Evolutionary conservation across 2,329 filamentous ascomycete species (phyloP), one percentile per base, ranked within the genome.

Genomic region (Microdochium nivale): DNA sequence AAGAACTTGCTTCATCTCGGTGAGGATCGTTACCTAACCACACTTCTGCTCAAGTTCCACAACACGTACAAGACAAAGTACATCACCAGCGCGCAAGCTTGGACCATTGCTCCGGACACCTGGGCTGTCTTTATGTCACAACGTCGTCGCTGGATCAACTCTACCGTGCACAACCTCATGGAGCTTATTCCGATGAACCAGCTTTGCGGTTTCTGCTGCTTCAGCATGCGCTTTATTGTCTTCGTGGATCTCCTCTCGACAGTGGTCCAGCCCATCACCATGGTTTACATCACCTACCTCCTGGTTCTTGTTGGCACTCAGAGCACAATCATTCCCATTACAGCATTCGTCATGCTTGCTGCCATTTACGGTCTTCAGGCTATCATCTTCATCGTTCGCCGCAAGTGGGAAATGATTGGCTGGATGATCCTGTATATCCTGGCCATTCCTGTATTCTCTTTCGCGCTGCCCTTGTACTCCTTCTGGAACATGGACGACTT

Each of bases 401-500:
- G 92, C 63, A 96, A 96, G 74, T 99, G 94, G 94, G 92, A 99
- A 68, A 97, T 97, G 92, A 87, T 99, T 60, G 94, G 92, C 33
- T 99, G 94, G 94, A 96, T 99, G 90, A 77, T 99, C 59, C 83
- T 99, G 56, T 99, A 99, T 70, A 81, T 99, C 54, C 56, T 94
- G 27, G 92, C 94, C 51, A 87, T 95, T 55, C 92, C 92, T 1
- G 81, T 99, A 57, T 99, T 96, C 78, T 86, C 88, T 44, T 90
- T 95, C 56, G 90, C 81, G 53, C 79, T 99, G 46, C 94, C 94
- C 1, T 74, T 99, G 25, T 97, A 97, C 69, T 80, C 92, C 49
- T 99, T 99, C 80, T 99, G 94, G 94, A 82, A 96, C 73, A 97
- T 97, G 94, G 94, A 99, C 69, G 94, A 99, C 72, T 99, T 99